Evolutionary conservation across 345 rosid species (phyloP).

Genomic region (Hibiscus mutabilis): DNA sequence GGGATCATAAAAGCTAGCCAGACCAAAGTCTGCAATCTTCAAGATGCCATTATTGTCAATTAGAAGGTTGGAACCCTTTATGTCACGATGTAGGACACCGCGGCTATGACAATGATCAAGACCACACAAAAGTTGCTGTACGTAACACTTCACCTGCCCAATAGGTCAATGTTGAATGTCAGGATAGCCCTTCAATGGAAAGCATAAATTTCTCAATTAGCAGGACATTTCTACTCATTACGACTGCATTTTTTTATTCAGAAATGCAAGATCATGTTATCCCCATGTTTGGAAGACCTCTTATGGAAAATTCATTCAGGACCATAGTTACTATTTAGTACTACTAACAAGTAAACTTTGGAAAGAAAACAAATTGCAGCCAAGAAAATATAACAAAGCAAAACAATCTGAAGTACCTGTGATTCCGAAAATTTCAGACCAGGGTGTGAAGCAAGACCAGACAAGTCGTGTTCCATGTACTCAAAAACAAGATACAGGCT

Average conservation of each 20-base stretch:
- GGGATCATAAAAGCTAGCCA: slow-evolving; percentile 84
- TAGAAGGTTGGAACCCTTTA: slow-evolving; percentile 91
- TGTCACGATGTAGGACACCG: slow-evolving; percentile 89
- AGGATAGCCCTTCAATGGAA: too few species aligned
- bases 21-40: slow-evolving; percentile 95
- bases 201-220: too few species aligned
- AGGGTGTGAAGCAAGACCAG: slow-evolving; percentile 93
- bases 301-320: too few species aligned
- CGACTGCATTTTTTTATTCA: background rate
- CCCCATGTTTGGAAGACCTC: too few species aligned
- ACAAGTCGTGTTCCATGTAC: slow-evolving; percentile 97
- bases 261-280: background rate
- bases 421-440: slow-evolving; percentile 80
- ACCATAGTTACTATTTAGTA: too few species aligned
- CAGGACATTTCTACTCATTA: background rate
- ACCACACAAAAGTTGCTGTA: slow-evolving; percentile 78
- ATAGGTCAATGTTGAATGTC: background rate
- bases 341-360: background rate
- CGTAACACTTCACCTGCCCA: slow-evolving; percentile 84
- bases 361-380: background rate
- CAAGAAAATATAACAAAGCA: background rate
- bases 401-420: slow-evolving; percentile 42
- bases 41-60: slow-evolving; percentile 85
- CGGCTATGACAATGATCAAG: slow-evolving; percentile 96
- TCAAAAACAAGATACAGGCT: slow-evolving; percentile 97